A percentile compares a stretch with the other conserved stretches of the same genome.
Evolutionary conservation across 495 filamentous ascomycete species (phyloP).

Genomic region (Penicillium chermesinum): DNA sequence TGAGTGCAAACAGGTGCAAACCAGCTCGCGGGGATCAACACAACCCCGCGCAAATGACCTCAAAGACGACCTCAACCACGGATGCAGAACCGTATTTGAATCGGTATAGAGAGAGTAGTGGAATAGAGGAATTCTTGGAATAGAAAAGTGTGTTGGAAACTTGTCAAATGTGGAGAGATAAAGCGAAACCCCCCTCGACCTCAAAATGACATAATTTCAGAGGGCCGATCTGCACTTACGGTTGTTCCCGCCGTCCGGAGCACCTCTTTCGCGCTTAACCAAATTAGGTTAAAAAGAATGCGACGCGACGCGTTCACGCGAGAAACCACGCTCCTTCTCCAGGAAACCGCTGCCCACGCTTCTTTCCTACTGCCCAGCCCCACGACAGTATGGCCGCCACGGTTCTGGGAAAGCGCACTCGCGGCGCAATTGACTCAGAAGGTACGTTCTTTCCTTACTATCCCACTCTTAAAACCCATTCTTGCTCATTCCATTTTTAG

Average conservation of each 20-base stretch:
- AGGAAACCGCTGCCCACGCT: slow-evolving; percentile 10
- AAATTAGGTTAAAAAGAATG: slow-evolving; percentile 8
- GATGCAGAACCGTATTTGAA: no score
- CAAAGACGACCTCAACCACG: neutral
- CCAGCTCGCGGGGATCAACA: neutral
- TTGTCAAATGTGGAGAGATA: neutral
- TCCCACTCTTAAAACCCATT: neutral
- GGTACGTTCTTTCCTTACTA: slow-evolving; percentile 43
- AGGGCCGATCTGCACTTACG: slow-evolving; percentile 1
- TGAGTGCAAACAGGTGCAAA: slow-evolving; percentile 40
- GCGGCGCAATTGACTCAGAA: slow-evolving; percentile 40
- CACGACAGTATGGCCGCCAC: slow-evolving; percentile 52
- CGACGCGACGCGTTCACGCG: slow-evolving; percentile 16
- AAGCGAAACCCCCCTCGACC: neutral
- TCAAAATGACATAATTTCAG: neutral
- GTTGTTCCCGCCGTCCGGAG: slow-evolving; percentile 1
- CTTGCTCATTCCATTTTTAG: slow-evolving; percentile 20
- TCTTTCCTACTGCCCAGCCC: neutral
- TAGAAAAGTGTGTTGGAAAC: neutral
- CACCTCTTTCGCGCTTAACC: slow-evolving; percentile 5
- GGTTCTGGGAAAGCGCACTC: slow-evolving; percentile 59
- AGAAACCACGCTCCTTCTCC: slow-evolving; percentile 1
- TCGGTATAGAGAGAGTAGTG: neutral
- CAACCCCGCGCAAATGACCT: neutral
- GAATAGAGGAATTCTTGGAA: no score